phyloP scores from a whole-genome alignment of 768 basidiomycete genomes.

The Mycena leptocephala region DNA sequence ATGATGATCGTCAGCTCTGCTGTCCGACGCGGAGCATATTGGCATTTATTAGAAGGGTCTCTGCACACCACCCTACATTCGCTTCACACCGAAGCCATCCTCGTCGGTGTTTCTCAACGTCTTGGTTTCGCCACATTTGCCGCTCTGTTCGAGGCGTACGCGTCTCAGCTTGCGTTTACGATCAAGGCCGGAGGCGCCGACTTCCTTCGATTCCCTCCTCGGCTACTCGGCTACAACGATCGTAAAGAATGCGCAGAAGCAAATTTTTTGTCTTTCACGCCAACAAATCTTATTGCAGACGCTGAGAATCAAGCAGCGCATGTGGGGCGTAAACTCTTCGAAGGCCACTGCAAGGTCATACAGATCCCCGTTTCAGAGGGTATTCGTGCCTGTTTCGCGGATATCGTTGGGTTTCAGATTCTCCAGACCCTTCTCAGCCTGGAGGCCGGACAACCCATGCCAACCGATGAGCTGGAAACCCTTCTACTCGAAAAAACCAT shows the following conservation, averaged over 20 bases:
- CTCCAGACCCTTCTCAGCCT: constrained; percentile 61
- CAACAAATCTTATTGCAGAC: constrained; percentile 72
- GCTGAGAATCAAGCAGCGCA: constrained; percentile 45
- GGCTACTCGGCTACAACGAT: constrained; percentile 83
- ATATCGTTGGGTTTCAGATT: constrained; percentile 77
- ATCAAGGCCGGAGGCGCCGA: constrained; percentile 68
- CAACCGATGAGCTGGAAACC: constrained; percentile 50
- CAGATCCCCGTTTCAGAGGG: constrained; percentile 68
- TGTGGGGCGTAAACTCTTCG: constrained; percentile 66
- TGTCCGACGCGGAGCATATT: constrained; percentile 87
- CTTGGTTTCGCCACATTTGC: constrained; percentile 77
- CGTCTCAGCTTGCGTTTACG: constrained; percentile 81
- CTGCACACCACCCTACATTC: constrained; percentile 54
- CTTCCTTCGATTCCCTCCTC: constrained; percentile 76
- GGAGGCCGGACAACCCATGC: constrained; percentile 30
- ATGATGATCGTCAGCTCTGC: constrained; percentile 85
- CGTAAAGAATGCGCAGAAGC: constrained; percentile 78
- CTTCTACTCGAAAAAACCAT: constrained; percentile 54
- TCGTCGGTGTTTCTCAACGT: constrained; percentile 74
- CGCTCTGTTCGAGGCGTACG: constrained; percentile 84
- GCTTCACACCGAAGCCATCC: constrained; percentile 63
- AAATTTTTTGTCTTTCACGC: constrained; percentile 78
- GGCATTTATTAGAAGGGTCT: constrained; percentile 86
- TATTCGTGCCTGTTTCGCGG: constrained; percentile 75
- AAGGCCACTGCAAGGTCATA: constrained; percentile 74